These are phyloP conservation scores for Botrytis tulipae DNA, from an alignment of 2,329 filamentous ascomycete species.

Conservation along the genomic window DNA sequence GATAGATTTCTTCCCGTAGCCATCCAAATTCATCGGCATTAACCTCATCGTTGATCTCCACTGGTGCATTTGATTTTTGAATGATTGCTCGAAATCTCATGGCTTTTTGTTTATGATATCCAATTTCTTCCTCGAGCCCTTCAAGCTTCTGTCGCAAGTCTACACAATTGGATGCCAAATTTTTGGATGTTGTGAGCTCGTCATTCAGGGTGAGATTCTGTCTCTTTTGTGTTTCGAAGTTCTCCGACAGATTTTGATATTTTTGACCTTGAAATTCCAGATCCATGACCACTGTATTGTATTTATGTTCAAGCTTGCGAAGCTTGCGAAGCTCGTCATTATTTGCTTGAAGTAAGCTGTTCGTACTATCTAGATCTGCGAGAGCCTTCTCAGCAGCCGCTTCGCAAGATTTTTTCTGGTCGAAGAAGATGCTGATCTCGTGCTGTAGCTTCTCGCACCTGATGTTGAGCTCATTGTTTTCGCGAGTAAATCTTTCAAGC, in stretches of 20 bases:
- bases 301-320: not conserved
- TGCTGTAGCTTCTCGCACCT: not conserved
- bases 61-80: no score
- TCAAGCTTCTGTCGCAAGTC: no score
- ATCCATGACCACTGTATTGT: not conserved
- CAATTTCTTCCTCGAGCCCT: no score
- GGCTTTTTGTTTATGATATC: no score
- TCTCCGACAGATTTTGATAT: not conserved
- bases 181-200: no score
- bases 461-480: not conserved
- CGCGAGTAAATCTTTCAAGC: no score
- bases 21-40: no score
- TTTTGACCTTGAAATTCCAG: not conserved
- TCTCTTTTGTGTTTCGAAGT: not conserved
- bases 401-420: not conserved
- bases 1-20: not conserved
- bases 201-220: not conserved
- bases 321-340: not conserved
- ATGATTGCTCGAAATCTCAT: no score
- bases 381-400: not conserved
- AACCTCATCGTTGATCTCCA: no score
- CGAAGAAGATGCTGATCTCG: not conserved
- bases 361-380: not conserved
- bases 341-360: not conserved
- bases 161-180: no score